A percentile compares a stretch with the other conserved stretches of the same genome.
These are phyloP conservation scores for Daldinia bambusicola DNA, from an alignment of 495 filamentous ascomycete genomes.

Conservation along the genomic window DNA sequence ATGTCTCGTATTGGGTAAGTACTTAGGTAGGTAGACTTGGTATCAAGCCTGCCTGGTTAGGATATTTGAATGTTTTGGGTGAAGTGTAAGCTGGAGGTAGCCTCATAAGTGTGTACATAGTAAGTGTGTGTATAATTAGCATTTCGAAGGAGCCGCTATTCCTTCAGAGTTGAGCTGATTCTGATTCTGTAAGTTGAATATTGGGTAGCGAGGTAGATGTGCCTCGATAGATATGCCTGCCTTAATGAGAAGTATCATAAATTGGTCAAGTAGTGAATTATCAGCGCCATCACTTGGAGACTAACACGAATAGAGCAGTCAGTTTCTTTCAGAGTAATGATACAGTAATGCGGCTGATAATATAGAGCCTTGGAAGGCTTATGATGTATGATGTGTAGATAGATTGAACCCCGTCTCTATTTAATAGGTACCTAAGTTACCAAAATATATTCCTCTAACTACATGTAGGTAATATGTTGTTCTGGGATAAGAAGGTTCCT, in stretches of 20 bases:
- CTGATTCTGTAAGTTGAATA: constrained; percentile 2
- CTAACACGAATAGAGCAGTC: not conserved
- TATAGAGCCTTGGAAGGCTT: not conserved
- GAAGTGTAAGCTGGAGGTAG: not conserved
- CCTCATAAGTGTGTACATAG: not conserved
- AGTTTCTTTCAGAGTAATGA: not conserved
- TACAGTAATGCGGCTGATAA: not conserved
- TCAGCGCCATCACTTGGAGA: not conserved
- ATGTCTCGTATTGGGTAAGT: not conserved
- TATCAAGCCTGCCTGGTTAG: not conserved
- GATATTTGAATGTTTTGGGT: not conserved
- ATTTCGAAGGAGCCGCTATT: not conserved
- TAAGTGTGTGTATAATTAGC: constrained; percentile 1
- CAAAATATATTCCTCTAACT: not conserved
- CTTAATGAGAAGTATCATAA: not conserved
- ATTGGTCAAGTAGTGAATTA: not conserved
- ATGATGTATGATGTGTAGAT: not conserved
- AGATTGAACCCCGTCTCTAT: not conserved
- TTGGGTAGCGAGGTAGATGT: too few species aligned
- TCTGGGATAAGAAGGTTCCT: not conserved
- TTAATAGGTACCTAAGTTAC: not conserved
- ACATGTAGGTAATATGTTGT: too few species aligned
- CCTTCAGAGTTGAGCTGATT: not conserved
- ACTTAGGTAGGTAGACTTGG: not conserved
- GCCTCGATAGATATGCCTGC: not conserved